phyloP scores from a whole-genome alignment of 83 land plant species.

The Larix sibirica region DNA sequence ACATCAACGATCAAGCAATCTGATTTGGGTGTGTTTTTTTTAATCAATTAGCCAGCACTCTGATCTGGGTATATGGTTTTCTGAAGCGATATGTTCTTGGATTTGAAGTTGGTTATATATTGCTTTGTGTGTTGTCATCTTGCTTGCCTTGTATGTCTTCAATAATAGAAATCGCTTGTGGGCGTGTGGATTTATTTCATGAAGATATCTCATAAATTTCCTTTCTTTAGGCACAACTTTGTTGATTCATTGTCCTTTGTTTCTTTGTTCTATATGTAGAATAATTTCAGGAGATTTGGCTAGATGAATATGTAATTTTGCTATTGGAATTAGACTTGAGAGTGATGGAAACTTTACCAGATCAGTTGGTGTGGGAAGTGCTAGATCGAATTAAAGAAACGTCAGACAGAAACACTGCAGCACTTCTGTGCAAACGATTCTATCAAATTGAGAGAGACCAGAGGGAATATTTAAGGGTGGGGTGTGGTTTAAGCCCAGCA shows the following conservation, averaged over 20 bases:
- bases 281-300: background rate
- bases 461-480: constrained; percentile 49
- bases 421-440: constrained; percentile 63
- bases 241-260: background rate
- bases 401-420: constrained; percentile 56
- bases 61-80: background rate
- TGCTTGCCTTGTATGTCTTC: background rate
- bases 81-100: background rate
- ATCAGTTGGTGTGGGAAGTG: constrained; percentile 59
- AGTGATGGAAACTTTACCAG: constrained; percentile 73
- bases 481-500: constrained; percentile 77
- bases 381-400: constrained; percentile 39
- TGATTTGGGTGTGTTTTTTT: background rate
- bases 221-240: background rate
- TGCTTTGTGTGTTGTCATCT: background rate
- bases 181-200: background rate
- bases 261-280: background rate
- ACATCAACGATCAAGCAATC: background rate
- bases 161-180: background rate
- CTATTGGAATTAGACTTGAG: background rate
- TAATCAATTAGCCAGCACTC: background rate
- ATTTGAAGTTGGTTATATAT: background rate
- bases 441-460: constrained; percentile 60
- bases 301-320: background rate
- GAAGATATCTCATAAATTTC: background rate